Evolutionary conservation across 2,329 filamentous ascomycete genomes (phyloP), one percentile per base, ranked within the genome.

Genomic region (Trichoderma breve): DNA sequence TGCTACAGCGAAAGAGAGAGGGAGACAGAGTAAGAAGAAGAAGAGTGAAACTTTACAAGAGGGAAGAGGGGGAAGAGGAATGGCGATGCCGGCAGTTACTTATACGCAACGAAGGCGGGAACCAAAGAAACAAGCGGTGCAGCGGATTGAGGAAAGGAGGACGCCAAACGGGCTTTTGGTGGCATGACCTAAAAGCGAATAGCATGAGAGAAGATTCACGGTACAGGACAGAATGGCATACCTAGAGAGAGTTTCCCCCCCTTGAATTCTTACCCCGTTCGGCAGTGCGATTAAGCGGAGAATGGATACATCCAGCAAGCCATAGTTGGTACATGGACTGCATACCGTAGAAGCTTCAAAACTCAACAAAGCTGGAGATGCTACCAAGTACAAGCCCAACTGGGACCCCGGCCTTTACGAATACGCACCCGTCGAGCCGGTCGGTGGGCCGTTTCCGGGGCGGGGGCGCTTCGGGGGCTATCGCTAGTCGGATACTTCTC

Each of bases 231-330:
- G 34, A 36, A 36, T 36, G 34, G 34, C 34, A 36, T 36, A 15
- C 4, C 12, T 0, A 36, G 34, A 34, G 32, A 47, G 43, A 21
- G 43, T 21, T 47, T 47, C 43, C 43, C 43, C 15, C 43, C 26
- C 53, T 30, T 58, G 55, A 32, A 32, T 58, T 58, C 28, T 18
- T 11, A 61, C 14, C 58, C 32, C 58, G 30, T 39, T 67, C 47
- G 64, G 64, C 32, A 67, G 64, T 67, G 64, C 64, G 53, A 57
- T 57, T 67, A 68, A 68, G 65, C 65, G 65, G 65, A 68, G 65
- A 51, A 21, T 43, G 11, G 8, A 47, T 18, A 24, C n/a, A 2
- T 51, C 1, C n/a, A 51, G 43, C n/a, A 21, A 51, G 18, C 18
- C n/a, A 51, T 51, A 12, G 14, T 1, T 43, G 39, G 39, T n/a